Evolutionary conservation across 2,329 filamentous ascomycete species (phyloP), one percentile per base, ranked within the genome.

Genomic region (Fusarium sp.): DNA sequence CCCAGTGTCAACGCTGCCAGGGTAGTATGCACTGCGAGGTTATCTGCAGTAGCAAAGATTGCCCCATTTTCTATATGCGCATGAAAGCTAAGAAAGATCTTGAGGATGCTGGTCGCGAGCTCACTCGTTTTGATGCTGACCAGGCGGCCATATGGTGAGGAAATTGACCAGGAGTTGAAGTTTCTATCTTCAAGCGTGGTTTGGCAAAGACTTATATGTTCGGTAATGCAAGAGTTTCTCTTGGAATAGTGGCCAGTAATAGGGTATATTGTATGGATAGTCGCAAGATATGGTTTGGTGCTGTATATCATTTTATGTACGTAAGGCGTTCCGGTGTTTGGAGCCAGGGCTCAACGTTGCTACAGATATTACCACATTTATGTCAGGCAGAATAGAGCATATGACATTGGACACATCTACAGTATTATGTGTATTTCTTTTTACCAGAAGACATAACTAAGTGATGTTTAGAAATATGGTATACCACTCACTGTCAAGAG

Each of bases 21-120:
- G 96, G 94, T 57, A 98, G 94, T 83, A 92, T 99, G 87, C 96
- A 99, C 82, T 96, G 93, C 79, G 96, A 99, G 80, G 97, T 99
- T 57, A 98, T 99, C 74, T 99, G 96, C 84, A 94, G 91, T 68
- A 95, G 91, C 79, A 92, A 94, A 79, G 96, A 99, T 83, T 99
- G 96, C 78, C 96, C 96, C 2, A 99, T 99, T 76, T 99, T 99
- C 81, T 99, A 99, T 80, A 99, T 99, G 96, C 90, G 96, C 7
- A 99, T 99, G 96, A 99, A 99, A 86, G 95, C 95, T 31, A 97
- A 98, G 87, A 99, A 99, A 85, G 96, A 99, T 79, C 90, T 98
- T 41, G 95, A 98, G 80, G 96, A 99, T 82, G 91, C 91, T 3
- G 93, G 94, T 60, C 97, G 93, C 82, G 96, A 99, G 80, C 81